Conservation (phyloP, 441 rosid species). For the Breynia disticha region DNA sequence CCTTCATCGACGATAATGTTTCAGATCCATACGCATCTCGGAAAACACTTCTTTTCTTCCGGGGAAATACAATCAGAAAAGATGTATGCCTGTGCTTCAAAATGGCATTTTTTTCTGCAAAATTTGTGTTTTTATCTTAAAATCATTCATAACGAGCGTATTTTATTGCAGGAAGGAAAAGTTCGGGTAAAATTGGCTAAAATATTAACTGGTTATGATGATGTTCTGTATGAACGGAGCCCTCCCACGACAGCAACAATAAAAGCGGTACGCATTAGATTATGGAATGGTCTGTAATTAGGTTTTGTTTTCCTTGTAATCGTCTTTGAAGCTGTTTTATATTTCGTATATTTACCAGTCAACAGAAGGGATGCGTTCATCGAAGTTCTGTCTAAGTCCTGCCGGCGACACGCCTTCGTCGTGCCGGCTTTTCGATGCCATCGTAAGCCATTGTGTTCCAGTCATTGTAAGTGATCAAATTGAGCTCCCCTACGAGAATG, state of each 20-base stretch:
- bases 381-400: constrained; percentile 88
- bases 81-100: constrained; percentile 30
- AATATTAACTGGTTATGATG: constrained; percentile 47
- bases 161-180: constrained; percentile 61
- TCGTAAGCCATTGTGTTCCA: constrained; percentile 87
- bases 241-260: constrained; percentile 59
- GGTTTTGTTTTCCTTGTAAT: too few relatives aligned
- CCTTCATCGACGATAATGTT: constrained; percentile 41
- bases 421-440: constrained; percentile 87
- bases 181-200: constrained; percentile 65
- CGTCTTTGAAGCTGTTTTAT: constrained; percentile 11
- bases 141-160: constrained; percentile 8
- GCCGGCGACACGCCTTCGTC: constrained; percentile 98
- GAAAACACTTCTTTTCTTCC: constrained; percentile 76
- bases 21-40: constrained; percentile 66
- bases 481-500: constrained; percentile 92
- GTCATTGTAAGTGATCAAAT: constrained; percentile 76
- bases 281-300: constrained; percentile 1
- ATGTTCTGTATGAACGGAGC: constrained; percentile 60
- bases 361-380: constrained; percentile 74
- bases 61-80: constrained; percentile 84
- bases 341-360: constrained; percentile 38
- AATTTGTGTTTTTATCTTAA: constrained; percentile 10
- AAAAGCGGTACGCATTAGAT: constrained; percentile 44
- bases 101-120: background rate